These are phyloP conservation scores for Cutaneotrichosporon curvatum DNA, from an alignment of 1,284 basidiomycete genomes.

Conservation along the genomic window DNA sequence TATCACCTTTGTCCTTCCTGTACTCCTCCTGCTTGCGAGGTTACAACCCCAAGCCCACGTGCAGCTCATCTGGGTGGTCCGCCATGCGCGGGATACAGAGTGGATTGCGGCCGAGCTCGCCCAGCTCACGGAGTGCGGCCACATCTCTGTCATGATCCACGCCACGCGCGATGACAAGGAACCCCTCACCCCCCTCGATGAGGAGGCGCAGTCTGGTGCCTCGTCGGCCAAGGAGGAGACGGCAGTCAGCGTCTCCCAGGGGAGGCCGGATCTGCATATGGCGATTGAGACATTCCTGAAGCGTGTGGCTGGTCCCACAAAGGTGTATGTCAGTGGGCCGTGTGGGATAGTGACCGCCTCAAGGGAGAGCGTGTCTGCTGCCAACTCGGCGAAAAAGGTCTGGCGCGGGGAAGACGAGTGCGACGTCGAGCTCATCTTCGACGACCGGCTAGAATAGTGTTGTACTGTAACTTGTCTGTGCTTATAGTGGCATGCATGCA, in stretches of 20 bases:
- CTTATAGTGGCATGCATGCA: too few species aligned
- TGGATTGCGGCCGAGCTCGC: slow-evolving; percentile 27
- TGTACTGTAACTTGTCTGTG: too few species aligned
- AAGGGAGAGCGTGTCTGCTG: slow-evolving; percentile 20
- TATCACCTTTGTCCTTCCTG: slow-evolving; percentile 30
- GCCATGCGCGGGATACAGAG: slow-evolving; percentile 18
- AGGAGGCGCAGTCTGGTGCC: too few species aligned
- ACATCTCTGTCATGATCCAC: slow-evolving; percentile 18
- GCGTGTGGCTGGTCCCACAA: slow-evolving; percentile 1
- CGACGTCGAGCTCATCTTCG: slow-evolving; percentile 26
- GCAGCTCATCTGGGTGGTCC: slow-evolving; percentile 26
- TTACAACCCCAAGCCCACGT: slow-evolving; percentile 8
- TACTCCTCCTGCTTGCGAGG: slow-evolving; percentile 20
- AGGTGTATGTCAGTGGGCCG: slow-evolving; percentile 27
- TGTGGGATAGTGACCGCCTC: slow-evolving; percentile 21
- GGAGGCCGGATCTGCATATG: background rate
- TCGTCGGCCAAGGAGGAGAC: background rate
- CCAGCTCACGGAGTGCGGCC: slow-evolving; percentile 6
- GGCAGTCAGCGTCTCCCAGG: background rate
- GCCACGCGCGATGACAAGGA: slow-evolving; percentile 14
- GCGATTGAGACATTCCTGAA: slow-evolving; percentile 6
- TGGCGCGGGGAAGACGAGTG: slow-evolving; percentile 19
- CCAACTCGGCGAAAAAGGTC: slow-evolving; percentile 15
- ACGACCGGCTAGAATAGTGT: slow-evolving; percentile 22
- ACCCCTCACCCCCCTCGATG: background rate